Percentiles rank a stretch among this genome's conserved stretches.
phyloP scores from a whole-genome alignment of 345 rosid genomes.

The Trapa incisa region DNA sequence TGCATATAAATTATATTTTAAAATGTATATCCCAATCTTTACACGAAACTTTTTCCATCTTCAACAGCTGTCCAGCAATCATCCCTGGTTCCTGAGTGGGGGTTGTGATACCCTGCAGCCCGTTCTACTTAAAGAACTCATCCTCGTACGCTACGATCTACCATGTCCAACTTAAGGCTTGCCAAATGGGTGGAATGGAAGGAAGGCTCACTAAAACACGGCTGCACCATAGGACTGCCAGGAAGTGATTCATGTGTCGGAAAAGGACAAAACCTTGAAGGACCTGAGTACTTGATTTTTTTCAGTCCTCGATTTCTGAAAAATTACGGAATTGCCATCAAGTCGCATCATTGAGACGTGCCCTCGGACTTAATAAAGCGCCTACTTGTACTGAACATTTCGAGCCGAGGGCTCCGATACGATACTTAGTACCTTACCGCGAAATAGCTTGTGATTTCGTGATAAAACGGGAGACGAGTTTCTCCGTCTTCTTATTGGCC shows the following conservation, averaged over 20 bases:
- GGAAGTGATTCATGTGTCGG: neutral
- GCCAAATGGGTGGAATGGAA: neutral
- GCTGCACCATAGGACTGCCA: neutral
- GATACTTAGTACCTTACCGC: too few relatives aligned
- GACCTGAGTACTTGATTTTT: neutral
- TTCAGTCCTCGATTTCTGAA: neutral
- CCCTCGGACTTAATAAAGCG: neutral
- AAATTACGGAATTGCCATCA: slow-evolving; percentile 3
- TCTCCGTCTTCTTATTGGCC: too few relatives aligned
- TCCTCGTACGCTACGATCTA: too few relatives aligned
- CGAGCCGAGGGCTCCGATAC: neutral
- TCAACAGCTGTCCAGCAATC: slow-evolving; percentile 7
- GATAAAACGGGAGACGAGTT: too few relatives aligned
- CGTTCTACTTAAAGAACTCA: neutral
- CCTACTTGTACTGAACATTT: neutral
- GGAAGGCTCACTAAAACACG: neutral
- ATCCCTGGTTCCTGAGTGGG: neutral
- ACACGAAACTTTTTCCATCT: too few relatives aligned
- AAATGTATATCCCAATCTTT: too few relatives aligned
- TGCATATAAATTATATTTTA: too few relatives aligned
- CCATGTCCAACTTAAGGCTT: neutral
- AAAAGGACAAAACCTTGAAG: slow-evolving; percentile 1
- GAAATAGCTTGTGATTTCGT: too few relatives aligned
- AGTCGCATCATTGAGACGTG: slow-evolving; percentile 1
- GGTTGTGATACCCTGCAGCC: neutral